Percentiles rank a stretch among this genome's conserved stretches.
phyloP scores from a whole-genome alignment of 23 red algal species.

The Chondrus crispus region DNA sequence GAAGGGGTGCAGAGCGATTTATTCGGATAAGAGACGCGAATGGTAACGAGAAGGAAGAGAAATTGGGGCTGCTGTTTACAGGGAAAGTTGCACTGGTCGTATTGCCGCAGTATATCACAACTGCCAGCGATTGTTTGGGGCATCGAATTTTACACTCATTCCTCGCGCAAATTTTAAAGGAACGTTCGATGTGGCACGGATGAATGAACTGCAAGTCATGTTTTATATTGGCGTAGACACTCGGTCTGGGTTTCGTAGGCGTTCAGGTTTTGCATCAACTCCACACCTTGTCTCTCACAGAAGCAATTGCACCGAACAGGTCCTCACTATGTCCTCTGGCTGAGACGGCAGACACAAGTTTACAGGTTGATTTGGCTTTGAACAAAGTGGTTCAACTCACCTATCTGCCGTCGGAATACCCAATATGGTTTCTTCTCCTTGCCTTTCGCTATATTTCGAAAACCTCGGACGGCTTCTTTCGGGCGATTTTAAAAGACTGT shows the following conservation, averaged over 20 bases:
- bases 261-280: not conserved
- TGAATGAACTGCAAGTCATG: not conserved
- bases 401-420: conserved; percentile 3
- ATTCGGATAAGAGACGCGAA: not conserved
- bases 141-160: not conserved
- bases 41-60: not conserved
- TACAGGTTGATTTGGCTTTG: not conserved
- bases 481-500: too few relatives aligned
- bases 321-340: too few relatives aligned
- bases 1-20: conserved; percentile 13
- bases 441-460: conserved; percentile 18
- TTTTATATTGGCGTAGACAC: not conserved
- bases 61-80: not conserved
- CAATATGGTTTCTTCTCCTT: not conserved
- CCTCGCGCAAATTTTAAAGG: not conserved
- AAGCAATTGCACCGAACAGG: too few relatives aligned
- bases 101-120: conserved; percentile 10
- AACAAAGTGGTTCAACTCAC: not conserved
- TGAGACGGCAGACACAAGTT: too few relatives aligned
- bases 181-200: not conserved
- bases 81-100: not conserved
- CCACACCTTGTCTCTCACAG: not conserved
- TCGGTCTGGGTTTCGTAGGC: not conserved
- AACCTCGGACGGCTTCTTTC: too few relatives aligned
- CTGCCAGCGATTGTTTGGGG: not conserved